Evolutionary conservation across 1,284 basidiomycete genomes (phyloP), one percentile per base, ranked within the genome.

Genomic region (Cryptococcus hybrid): DNA sequence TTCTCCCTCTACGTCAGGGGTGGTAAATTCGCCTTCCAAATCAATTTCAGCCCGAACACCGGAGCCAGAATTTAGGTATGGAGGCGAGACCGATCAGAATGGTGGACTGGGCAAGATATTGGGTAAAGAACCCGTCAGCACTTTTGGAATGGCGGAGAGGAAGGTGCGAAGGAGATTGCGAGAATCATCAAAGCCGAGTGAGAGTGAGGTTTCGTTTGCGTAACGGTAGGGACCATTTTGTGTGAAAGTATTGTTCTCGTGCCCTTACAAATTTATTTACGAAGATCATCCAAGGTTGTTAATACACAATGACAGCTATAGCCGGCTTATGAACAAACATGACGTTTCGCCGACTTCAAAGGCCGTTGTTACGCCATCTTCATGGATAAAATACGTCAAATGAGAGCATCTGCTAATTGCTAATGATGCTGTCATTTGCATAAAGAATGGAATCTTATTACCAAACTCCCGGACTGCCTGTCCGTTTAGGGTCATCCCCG

Each of bases 111-210:
- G 42, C 39, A 66, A 62, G 51, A 61, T 54, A 58, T n/a, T 56
- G 9, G 59, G 57, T 51, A 58, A 52, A 13, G 47, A 40, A 9
- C 49, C 62, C 13, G 47, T 56, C 24, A 59, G 62, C 7, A 66
- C 65, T 11, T 76, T 61, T 74, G 73, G 72, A 73, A 73, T 61
- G 73, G 74, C 13, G 66, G 68, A 1, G 67, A 64, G 48, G 68
- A 72, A 52, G 72, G 74, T 35, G 69, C 64, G 9, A 66, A 62
- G 40, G 72, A 69, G 62, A 72, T 74, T 51, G 64, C 59, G 8
- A 59, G 67, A 24, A 53, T 66, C 6, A 54, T 61, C 46, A 76
- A 76, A 63, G 59, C 67, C 2, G 69, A 76, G 53, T 30, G 30
- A 30, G 30, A 30, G 30, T 4, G 30, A 30, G 30, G 30, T 30